These are phyloP conservation scores for Blumeriella jaapii DNA, from an alignment of 2,329 filamentous ascomycete species.

Conservation along the genomic window DNA sequence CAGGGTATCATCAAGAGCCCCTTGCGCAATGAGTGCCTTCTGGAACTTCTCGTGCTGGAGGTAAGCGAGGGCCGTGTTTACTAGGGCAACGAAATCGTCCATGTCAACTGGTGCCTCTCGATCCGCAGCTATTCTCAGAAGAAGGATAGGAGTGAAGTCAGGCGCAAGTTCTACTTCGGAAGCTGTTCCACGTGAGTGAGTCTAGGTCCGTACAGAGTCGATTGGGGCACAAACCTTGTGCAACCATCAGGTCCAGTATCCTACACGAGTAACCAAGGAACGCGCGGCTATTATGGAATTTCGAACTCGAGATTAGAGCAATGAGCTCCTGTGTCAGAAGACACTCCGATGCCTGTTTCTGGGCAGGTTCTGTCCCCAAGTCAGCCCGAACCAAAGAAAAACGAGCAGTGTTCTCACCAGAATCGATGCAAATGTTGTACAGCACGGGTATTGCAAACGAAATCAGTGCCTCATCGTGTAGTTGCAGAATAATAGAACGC, in stretches of 20 bases:
- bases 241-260: conserved; percentile 41
- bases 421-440: conserved; percentile 52
- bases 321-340: conserved; percentile 39
- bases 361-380: conserved; percentile 41
- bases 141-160: conserved; percentile 37
- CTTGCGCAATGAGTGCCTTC: conserved; percentile 31
- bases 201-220: background rate
- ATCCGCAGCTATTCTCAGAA: conserved; percentile 38
- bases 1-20: conserved; percentile 33
- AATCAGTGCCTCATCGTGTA: conserved; percentile 35
- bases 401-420: conserved; percentile 43
- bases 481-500: conserved; percentile 35
- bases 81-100: conserved; percentile 42
- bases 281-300: conserved; percentile 31
- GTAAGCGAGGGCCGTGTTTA: conserved; percentile 43
- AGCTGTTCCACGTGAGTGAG: conserved; percentile 13
- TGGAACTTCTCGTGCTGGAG: conserved; percentile 43
- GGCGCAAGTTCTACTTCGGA: conserved; percentile 22
- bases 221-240: conserved; percentile 32
- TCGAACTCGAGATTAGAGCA: conserved; percentile 36
- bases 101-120: conserved; percentile 33
- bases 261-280: conserved; percentile 44
- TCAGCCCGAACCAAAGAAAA: too few species aligned
- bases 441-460: conserved; percentile 47
- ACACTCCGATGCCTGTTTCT: conserved; percentile 41